Evolutionary conservation across 2,329 filamentous ascomycete genomes (phyloP), one percentile per base, ranked within the genome.

Genomic region (Epicoccum nigrum): DNA sequence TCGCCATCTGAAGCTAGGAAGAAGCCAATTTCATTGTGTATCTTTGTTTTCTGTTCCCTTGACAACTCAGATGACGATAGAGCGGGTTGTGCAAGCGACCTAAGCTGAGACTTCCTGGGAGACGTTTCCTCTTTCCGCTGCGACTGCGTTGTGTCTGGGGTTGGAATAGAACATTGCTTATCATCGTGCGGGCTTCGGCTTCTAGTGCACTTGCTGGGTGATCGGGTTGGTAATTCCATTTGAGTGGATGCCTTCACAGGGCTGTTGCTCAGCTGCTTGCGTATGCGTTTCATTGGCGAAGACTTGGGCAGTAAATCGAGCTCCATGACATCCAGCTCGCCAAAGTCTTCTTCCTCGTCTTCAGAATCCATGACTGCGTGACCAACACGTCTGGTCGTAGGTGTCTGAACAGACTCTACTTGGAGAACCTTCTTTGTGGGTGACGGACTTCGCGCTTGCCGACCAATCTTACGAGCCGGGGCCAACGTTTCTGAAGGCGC

Each of bases 341-440:
- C 65, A 31, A 62, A 62, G 6, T 69, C 46, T 7, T 51, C 51
- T 9, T 54, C 69, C 31, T 71, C 68, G 23, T 69, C 67, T 32
- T 72, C 69, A 15, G 67, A 71, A 30, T 70, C 68, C 48, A 69
- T 21, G 4, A 70, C 63, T 27, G 58, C 56, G 47, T 62, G 54
- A 2, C 50, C 51, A 4, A 61, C 43, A 25, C 61, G 62, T 34
- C 42, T 60, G n/a, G 53, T 56, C 3, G 38, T 55, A n/a, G 58
- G 49, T 25, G 55, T 60, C 9, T 35, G 56, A 13, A 45, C 31
- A 3, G n/a, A 25, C 13, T 49, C 45, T n/a, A 45, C 30, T 27
- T 40, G 43, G 9, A 20, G 19, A 13, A 13, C 50, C 7, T 21
- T 39, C 37, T 58, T 60, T 19, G 21, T 28, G 17, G 67, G 64